Base-by-base conservation (phyloP, 805 yeast species). In the Cyberlindnera maritima region DNA sequence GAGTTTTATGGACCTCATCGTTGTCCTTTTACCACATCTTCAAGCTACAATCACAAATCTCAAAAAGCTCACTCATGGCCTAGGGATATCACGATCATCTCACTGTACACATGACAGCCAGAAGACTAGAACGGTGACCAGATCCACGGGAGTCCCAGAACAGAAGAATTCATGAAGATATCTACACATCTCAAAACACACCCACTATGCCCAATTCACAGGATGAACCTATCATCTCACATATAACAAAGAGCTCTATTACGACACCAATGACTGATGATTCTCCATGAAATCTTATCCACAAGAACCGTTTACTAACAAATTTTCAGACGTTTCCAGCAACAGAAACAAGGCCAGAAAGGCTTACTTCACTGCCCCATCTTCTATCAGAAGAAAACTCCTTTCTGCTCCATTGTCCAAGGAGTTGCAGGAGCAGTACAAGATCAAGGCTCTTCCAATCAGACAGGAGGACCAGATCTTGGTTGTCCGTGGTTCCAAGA, bases 281-380 rank as follows among this genome's bases (percentile, higher is more conserved):
- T 12, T 19, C 13, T 19, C n/a, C 14, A 4, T 12, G 13, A 17
- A 33, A 15, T n/a, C 36, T 11, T 5, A 17, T 11, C 11, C 15
- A 29, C 13, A 29, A 18, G 18, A n/a, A 19, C 36, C 8, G 17
- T 25, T 29, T 63, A 63, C 70, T 67, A 67, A 70, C 71, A 46
- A 25, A 26, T 46, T 34, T 43, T 28, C 57, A 87, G 97, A 94
- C 96, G 98, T 94, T 76, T 90, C 99, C 69, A 85, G 96, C 75
- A 91, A 97, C 73, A 94, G 99, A 83, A 87, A 96, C 77, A 94
- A 94, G 86, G 82, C 97, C 76, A 91, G 99, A 88, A 94, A 94
- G 88, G 98, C 98, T 76, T 88, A 94, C 86, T 94, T 94, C 92
- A 80, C 80, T 69, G 95, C 99, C 65, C 95, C 98, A 69, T 92